Conservation (phyloP, 805 yeast genomes). For the Kodamaea lidongshanica region DNA sequence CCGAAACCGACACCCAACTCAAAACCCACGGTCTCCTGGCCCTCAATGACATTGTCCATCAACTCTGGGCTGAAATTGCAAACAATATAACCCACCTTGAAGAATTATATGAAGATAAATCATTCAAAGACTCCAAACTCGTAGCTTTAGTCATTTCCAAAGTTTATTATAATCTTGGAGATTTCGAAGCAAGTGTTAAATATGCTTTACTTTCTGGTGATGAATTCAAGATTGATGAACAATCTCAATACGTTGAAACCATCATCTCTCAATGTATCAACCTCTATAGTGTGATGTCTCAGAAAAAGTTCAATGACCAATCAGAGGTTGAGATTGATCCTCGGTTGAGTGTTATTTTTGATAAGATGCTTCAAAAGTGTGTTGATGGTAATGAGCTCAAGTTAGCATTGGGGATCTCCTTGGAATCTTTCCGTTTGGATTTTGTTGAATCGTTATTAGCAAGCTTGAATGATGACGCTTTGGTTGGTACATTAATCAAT, state of each 20-base stretch:
- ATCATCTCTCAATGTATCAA: slow-evolving; percentile 90
- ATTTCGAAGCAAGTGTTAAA: slow-evolving; percentile 82
- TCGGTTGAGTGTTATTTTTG: slow-evolving; percentile 66
- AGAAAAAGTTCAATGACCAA: slow-evolving; percentile 28
- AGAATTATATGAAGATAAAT: slow-evolving; percentile 79
- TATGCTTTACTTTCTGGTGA: slow-evolving; percentile 82
- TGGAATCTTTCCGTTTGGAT: slow-evolving; percentile 85
- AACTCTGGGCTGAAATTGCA: slow-evolving; percentile 96
- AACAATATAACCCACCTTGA: slow-evolving; percentile 84
- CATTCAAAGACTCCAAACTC: slow-evolving; percentile 67
- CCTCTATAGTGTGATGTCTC: slow-evolving; percentile 64
- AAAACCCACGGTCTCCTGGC: slow-evolving; percentile 82
- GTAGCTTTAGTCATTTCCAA: slow-evolving; percentile 93
- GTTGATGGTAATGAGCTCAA: slow-evolving; percentile 62
- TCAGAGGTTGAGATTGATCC: slow-evolving; percentile 45
- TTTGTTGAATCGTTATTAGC: slow-evolving; percentile 57
- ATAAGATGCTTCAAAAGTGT: slow-evolving; percentile 81
- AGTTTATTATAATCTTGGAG: slow-evolving; percentile 86
- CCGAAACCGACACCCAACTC: slow-evolving; percentile 71
- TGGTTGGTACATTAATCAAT: slow-evolving; percentile 49
- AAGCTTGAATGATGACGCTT: slow-evolving; percentile 45
- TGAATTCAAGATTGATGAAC: slow-evolving; percentile 66
- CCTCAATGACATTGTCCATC: slow-evolving; percentile 76
- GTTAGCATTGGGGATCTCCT: slow-evolving; percentile 83
- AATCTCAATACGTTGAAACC: slow-evolving; percentile 86